A percentile compares a stretch with the other conserved stretches of the same genome.
phyloP scores from a whole-genome alignment of 352 stramenopile genomes.

The Pilasporangium apinafurcum region DNA sequence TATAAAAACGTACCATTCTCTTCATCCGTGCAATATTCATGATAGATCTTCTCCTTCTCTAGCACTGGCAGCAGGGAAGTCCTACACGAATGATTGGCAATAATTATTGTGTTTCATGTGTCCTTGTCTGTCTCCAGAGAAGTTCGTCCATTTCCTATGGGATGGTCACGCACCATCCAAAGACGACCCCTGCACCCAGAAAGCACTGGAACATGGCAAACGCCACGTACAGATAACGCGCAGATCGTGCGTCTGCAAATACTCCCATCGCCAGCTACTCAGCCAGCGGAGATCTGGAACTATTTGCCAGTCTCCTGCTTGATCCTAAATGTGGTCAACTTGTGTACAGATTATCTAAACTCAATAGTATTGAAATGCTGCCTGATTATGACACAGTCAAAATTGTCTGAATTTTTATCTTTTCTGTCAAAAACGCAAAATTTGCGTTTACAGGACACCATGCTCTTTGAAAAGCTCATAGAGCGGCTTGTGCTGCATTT shows the following conservation, averaged over 20 bases:
- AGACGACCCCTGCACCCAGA: slow-evolving; percentile 50
- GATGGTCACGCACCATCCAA: slow-evolving; percentile 36
- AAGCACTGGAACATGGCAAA: slow-evolving; percentile 65
- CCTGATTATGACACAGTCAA: too few relatives aligned
- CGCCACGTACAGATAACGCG: slow-evolving; percentile 30
- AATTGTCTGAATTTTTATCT: too few relatives aligned
- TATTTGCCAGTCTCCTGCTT: too few relatives aligned
- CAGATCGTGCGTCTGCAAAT: neutral
- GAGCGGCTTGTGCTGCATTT: slow-evolving; percentile 76
- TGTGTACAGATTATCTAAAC: too few relatives aligned
- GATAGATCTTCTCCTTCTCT: slow-evolving; percentile 50
- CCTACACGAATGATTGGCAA: slow-evolving; percentile 13
- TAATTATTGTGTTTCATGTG: slow-evolving; percentile 2
- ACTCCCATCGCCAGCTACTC: too few relatives aligned
- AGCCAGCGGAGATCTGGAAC: too few relatives aligned
- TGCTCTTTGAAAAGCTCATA: slow-evolving; percentile 57
- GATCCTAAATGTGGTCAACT: too few relatives aligned
- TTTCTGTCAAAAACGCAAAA: too few relatives aligned
- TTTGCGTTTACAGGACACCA: slow-evolving; percentile 39
- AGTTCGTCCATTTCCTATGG: too few relatives aligned
- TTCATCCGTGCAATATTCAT: slow-evolving; percentile 30
- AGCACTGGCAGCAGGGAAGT: slow-evolving; percentile 52
- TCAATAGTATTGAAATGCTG: too few relatives aligned
- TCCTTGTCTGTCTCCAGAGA: too few relatives aligned
- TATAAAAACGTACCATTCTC: slow-evolving; percentile 24